Base-by-base conservation (phyloP, 129 eudicot genomes). In the Gnaphalium uliginosum region DNA sequence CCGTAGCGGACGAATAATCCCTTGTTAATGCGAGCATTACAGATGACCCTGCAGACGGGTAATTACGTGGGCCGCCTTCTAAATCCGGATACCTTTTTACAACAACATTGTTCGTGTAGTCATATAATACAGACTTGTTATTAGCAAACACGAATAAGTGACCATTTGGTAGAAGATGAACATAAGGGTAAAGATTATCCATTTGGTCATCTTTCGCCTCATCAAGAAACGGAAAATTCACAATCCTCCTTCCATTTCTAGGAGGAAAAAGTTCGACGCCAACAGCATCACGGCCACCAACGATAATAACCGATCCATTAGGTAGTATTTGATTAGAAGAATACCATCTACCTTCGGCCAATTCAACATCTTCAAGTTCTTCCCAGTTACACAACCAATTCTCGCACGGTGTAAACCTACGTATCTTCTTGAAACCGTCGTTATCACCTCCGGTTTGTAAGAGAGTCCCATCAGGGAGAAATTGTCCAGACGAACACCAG, bases 401-500 rank as follows among this genome's bases (percentile, higher is more conserved):
- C 2, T 85, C 89, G 19, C 96, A 89, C 0, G 97, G 97, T 0
- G 69, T 26, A 78, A 92, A 89, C 50, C 70, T 84, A 0, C 96
- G 82, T 32, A 92, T 79, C 61, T 86, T 89, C 39, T 77, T 78
- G 14, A 72, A 41, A 0, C 97, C 97, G 2, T 85, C 86, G 1
- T 77, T 70, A 66, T 82, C 93, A 19, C 97, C 97, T n/a, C 97
- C 97, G 41, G 97, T 89, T 37, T 92, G 97, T 15, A 92, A 75
- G 23, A 92, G 91, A 13, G 84, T 92, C 54, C 97, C 97, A 63
- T 92, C 97, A 23, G 97, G 91, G 66, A 92, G 93, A 35, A 89
- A 84, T 69, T 89, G 96, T 67, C 97, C 97, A 58, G 97, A 92
- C 37, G 96, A 89, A 80, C 97, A 92, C 97, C 97, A 92, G 3